A percentile compares a stretch with the other conserved stretches of the same genome.
These are phyloP conservation scores for Diaporthe sp. DNA, from an alignment of 2,329 filamentous ascomycete species.

Conservation along the genomic window DNA sequence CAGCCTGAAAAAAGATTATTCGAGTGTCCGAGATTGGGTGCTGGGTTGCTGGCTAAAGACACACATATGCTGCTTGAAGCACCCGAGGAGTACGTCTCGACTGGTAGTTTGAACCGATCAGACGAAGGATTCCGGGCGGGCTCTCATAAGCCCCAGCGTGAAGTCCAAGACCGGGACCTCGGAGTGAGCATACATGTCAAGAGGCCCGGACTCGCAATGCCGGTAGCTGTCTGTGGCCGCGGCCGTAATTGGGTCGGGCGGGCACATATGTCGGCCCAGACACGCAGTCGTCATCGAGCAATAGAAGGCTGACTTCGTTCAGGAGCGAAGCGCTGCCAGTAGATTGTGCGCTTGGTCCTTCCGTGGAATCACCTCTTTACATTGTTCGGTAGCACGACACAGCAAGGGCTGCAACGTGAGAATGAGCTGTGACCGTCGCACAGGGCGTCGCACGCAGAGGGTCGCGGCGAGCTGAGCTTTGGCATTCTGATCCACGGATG, in stretches of 20 bases:
- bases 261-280: slow-evolving; percentile 1
- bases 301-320: slow-evolving; percentile 29
- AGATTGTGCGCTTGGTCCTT: slow-evolving; percentile 1
- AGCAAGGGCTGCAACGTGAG: slow-evolving; percentile 9
- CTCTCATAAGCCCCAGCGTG: not conserved
- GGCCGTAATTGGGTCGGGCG: slow-evolving; percentile 20
- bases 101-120: not conserved
- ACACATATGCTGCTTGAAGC: not conserved
- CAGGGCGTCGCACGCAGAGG: slow-evolving; percentile 11
- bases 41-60: not conserved
- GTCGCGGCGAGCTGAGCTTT: slow-evolving; percentile 31
- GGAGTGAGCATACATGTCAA: not conserved
- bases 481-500: slow-evolving; percentile 36
- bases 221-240: slow-evolving; percentile 14
- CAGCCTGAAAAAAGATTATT: too few relatives aligned
- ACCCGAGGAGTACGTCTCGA: not conserved
- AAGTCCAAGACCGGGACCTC: not conserved
- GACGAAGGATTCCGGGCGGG: not conserved
- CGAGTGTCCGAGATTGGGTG: not conserved
- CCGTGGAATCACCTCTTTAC: slow-evolving; percentile 13
- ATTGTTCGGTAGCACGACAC: slow-evolving; percentile 32
- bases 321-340: slow-evolving; percentile 33
- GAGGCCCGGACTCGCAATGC: not conserved
- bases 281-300: not conserved
- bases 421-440: slow-evolving; percentile 8